Evolutionary conservation across 2,329 filamentous ascomycete species (phyloP), one percentile per base, ranked within the genome.

Genomic region (Neonectria sp.): DNA sequence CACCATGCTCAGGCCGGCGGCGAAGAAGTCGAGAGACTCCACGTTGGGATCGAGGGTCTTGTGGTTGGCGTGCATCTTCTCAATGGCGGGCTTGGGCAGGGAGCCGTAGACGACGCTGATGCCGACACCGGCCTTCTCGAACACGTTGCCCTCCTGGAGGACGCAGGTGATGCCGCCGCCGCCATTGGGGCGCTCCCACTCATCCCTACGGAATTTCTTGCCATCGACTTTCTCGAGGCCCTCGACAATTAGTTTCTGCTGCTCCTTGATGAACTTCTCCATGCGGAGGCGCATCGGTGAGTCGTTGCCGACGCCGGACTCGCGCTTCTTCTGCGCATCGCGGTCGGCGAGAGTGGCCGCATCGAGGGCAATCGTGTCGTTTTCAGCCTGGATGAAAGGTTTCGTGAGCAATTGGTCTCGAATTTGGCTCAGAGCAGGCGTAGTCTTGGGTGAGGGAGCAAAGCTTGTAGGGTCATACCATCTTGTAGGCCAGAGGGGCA

Each of bases 251-350:
- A 92, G 89, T 75, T 93, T 89, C 79, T 99, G 96, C 76, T 98
- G 94, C 75, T 95, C 90, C 81, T 96, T 96, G 82, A 98, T 97
- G 79, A 98, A 93, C 76, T 93, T 90, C 83, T 99, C 96, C 96
- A 99, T 98, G 70, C 95, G 94, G 65, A 99, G 88, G 62, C 96
- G 95, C 95, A 99, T 98, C 2, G 96, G 95, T 15, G 95, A 98
- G 75, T 91, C 86, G 64, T 91, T 88, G 55, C 87, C 92, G 56
- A 98, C 88, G 24, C 73, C 72, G 37, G 74, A 70, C 80, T 96
- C 93, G 69, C 92, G 91, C 82, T 96, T 97, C 73, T 90, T 88
- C 69, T 94, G 87, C 71, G 89, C 90, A 81, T 98, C 96, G 75
- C 93, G 90, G 78, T 97, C 93, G 75, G 94, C 95, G 73, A 98